These are phyloP conservation scores for Xylaria flabelliformis DNA, from an alignment of 495 filamentous ascomycete species.

Conservation along the genomic window DNA sequence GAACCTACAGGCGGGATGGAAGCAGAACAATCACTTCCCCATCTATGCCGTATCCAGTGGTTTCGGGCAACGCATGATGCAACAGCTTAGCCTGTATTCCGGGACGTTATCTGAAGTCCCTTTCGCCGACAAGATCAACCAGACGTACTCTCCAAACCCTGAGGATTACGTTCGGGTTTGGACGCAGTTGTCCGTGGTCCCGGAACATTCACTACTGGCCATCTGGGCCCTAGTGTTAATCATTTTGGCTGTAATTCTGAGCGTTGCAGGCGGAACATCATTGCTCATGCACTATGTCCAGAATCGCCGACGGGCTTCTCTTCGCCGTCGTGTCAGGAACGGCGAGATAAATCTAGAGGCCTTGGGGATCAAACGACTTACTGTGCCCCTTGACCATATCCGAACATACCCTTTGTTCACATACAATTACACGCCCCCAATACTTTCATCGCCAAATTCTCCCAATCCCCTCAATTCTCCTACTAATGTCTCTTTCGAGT, in stretches of 20 bases:
- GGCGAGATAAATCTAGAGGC: slow-evolving; percentile 84
- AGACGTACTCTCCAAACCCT: slow-evolving; percentile 69
- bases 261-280: slow-evolving; percentile 68
- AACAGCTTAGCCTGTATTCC: slow-evolving; percentile 76
- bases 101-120: slow-evolving; percentile 67
- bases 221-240: slow-evolving; percentile 87
- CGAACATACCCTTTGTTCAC: slow-evolving; percentile 75
- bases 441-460: slow-evolving; percentile 28
- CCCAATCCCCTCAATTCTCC: slow-evolving; percentile 25
- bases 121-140: slow-evolving; percentile 60
- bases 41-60: slow-evolving; percentile 81
- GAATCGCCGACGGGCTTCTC: slow-evolving; percentile 63
- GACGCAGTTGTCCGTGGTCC: slow-evolving; percentile 52
- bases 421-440: slow-evolving; percentile 61
- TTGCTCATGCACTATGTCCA: slow-evolving; percentile 77
- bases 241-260: slow-evolving; percentile 74
- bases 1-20: slow-evolving; percentile 76
- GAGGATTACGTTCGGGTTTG: slow-evolving; percentile 61
- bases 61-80: slow-evolving; percentile 70
- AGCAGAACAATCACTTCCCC: slow-evolving; percentile 67
- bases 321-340: slow-evolving; percentile 71
- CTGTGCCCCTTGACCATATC: slow-evolving; percentile 71
- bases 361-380: slow-evolving; percentile 76
- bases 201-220: slow-evolving; percentile 52
- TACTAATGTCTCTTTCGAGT: slow-evolving; percentile 33